phyloP scores from a whole-genome alignment of 768 basidiomycete species.

The Pulveroboletus frians region DNA sequence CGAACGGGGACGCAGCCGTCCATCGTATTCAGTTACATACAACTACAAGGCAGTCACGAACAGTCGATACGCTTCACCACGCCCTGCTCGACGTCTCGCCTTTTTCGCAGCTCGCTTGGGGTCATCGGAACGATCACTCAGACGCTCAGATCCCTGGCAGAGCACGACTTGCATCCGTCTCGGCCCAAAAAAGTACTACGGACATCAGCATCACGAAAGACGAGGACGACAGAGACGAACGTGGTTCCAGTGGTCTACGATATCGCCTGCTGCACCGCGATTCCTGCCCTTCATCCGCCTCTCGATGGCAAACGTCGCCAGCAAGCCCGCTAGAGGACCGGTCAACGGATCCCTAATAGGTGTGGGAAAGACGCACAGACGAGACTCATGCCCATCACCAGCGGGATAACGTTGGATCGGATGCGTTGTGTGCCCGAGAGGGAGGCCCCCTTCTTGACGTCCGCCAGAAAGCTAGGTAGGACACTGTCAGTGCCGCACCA shows the following conservation, averaged over 20 bases:
- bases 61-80: constrained; percentile 24
- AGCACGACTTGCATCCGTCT: constrained; percentile 42
- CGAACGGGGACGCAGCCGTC: neutral
- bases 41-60: constrained; percentile 8
- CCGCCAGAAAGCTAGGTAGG: constrained; percentile 30
- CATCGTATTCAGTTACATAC: neutral
- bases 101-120: neutral
- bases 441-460: constrained; percentile 31
- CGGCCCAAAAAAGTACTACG: constrained; percentile 45
- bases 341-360: neutral
- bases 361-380: constrained; percentile 10
- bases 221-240: constrained; percentile 24
- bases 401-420: constrained; percentile 27
- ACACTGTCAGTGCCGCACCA: too few relatives aligned
- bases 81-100: constrained; percentile 13
- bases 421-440: constrained; percentile 34
- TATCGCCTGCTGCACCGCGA: constrained; percentile 33
- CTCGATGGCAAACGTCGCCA: constrained; percentile 13
- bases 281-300: constrained; percentile 35
- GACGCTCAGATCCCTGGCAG: constrained; percentile 26
- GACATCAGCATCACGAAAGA: neutral
- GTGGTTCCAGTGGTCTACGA: constrained; percentile 49
- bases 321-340: constrained; percentile 14
- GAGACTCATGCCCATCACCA: constrained; percentile 28
- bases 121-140: constrained; percentile 16